Evolutionary conservation across 345 rosid genomes (phyloP).

Genomic region (Salix brachista): DNA sequence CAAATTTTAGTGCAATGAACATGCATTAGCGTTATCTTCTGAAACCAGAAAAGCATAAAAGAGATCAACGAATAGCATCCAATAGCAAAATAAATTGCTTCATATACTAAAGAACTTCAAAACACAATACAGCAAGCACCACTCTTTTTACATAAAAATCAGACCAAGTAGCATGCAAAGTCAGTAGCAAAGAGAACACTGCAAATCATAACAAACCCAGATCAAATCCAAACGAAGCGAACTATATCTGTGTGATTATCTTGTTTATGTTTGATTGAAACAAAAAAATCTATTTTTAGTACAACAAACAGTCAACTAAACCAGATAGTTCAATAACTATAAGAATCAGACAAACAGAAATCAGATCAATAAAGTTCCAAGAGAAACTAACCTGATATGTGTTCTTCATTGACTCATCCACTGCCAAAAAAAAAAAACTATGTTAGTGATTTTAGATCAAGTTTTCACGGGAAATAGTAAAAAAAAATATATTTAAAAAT

Average conservation of each 20-base stretch:
- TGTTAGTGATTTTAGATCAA: slow-evolving; percentile 17
- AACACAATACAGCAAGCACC: neutral
- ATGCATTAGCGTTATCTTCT: neutral
- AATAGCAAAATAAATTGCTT: neutral
- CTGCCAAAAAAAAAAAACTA: slow-evolving; percentile 34
- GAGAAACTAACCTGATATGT: slow-evolving; percentile 61
- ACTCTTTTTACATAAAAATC: slow-evolving; percentile 8
- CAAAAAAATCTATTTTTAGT: neutral
- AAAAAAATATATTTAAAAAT: neutral
- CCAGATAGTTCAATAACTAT: no score
- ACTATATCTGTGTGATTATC: no score
- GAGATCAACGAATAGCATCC: neutral
- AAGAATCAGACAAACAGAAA: slow-evolving; percentile 6
- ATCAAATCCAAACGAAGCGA: slow-evolving; percentile 16
- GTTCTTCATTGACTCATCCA: slow-evolving; percentile 60
- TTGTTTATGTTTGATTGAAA: neutral
- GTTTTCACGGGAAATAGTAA: neutral
- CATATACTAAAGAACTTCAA: neutral
- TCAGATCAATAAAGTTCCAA: slow-evolving; percentile 23
- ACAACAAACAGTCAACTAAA: no score
- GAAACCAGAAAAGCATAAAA: neutral
- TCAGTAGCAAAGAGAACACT: neutral
- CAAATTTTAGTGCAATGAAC: neutral
- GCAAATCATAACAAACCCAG: slow-evolving; percentile 6
- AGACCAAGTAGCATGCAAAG: slow-evolving; percentile 12